These are phyloP conservation scores for Blastomyces emzantsi DNA, from an alignment of 2,329 filamentous ascomycete species.

Conservation along the genomic window DNA sequence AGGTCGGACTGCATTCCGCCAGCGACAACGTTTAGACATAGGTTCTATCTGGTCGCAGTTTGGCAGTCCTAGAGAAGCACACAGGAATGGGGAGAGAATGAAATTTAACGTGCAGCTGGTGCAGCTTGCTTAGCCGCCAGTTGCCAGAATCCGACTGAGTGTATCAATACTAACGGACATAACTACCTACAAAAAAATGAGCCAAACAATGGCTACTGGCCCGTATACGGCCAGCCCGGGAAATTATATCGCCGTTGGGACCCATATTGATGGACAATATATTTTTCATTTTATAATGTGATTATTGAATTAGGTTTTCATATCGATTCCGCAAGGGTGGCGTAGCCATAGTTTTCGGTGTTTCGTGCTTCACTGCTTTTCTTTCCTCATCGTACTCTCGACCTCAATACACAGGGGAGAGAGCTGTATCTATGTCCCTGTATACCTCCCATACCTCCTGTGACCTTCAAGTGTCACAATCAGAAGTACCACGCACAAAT, in stretches of 20 bases:
- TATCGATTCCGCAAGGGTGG: not conserved
- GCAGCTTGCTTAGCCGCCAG: not conserved
- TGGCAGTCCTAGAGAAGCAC: not conserved
- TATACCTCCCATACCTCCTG: not conserved
- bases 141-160: not conserved
- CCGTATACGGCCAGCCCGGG: not conserved
- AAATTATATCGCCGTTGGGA: not conserved
- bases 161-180: not conserved
- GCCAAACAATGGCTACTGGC: not conserved
- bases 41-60: not conserved
- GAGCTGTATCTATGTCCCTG: not conserved
- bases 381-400: not conserved
- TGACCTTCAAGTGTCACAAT: not conserved
- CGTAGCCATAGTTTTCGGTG: not conserved
- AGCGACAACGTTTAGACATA: not conserved
- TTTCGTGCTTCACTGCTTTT: not conserved
- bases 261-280: not conserved
- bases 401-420: not conserved
- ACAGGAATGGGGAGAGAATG: no score
- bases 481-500: not conserved
- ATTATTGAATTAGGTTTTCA: not conserved
- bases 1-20: no score
- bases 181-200: not conserved
- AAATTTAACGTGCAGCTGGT: not conserved
- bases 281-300: not conserved